Conservation (phyloP, 2,329 filamentous ascomycete genomes). For the Emergomyces orientalis region DNA sequence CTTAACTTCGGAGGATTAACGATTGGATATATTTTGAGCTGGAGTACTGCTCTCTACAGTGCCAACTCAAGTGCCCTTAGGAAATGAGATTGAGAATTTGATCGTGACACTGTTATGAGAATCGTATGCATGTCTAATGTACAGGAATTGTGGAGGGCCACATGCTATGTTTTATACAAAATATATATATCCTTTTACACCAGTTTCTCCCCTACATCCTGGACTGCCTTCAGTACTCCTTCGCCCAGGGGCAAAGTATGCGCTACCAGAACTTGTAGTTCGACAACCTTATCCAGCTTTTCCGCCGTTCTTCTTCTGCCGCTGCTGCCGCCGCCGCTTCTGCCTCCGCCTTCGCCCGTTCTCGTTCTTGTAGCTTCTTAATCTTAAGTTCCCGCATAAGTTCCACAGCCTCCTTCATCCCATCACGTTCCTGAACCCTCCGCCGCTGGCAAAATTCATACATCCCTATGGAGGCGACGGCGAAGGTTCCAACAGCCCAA, state of each 20-base stretch:
- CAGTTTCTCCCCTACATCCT: not conserved
- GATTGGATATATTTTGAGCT: not conserved
- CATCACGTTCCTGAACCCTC: slow-evolving; percentile 63
- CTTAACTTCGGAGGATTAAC: slow-evolving; percentile 12
- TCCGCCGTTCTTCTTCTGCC: slow-evolving; percentile 33
- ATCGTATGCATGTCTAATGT: slow-evolving; percentile 2
- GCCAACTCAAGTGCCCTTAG: not conserved
- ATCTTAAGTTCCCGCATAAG: slow-evolving; percentile 65
- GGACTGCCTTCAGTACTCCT: not conserved
- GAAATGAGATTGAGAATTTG: not conserved
- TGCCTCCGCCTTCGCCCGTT: slow-evolving; percentile 32
- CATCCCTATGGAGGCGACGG: slow-evolving; percentile 57
- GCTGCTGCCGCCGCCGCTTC: slow-evolving; percentile 27
- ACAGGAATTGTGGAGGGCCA: not conserved
- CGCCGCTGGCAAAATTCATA: slow-evolving; percentile 79
- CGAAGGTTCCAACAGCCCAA: slow-evolving; percentile 74
- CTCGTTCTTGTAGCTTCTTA: slow-evolving; percentile 48
- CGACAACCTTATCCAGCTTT: slow-evolving; percentile 36
- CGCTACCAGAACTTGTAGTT: slow-evolving; percentile 42
- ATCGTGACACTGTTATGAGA: slow-evolving; percentile 2
- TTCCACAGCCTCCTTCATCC: slow-evolving; percentile 79
- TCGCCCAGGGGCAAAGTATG: not conserved
- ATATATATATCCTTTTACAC: not conserved
- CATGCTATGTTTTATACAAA: slow-evolving; percentile 1
- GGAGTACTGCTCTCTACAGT: not conserved